Base-by-base conservation (phyloP, 768 basidiomycete species). In the Leccinum imitatum region DNA sequence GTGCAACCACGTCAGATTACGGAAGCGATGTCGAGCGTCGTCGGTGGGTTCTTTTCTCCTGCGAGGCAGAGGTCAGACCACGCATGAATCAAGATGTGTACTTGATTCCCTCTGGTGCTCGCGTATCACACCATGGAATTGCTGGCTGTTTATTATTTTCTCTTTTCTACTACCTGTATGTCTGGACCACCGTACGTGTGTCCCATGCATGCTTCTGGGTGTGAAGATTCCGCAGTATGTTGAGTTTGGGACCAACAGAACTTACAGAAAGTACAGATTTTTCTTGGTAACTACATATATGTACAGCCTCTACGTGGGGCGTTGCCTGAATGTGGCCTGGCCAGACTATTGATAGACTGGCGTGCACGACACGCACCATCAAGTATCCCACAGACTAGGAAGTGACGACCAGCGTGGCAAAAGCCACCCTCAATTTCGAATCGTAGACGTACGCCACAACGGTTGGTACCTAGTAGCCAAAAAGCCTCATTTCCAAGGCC, bases 11-110 rank as follows among this genome's bases (percentile, higher is more conserved):
- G 88, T 46, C 90, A 89, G 71, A 84, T 93, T 27, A 86, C 87
- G 9, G 90, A 92, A 54, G 80, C 92, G 4, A 86, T 93, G 27
- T 84, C 89, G 8, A 90, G 85, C 63, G 92, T 92, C 14, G 87
- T 93, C 6, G 91, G 91, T 14, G 91, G 91, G 0, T 74, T 93
- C 31, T 79, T 89, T 59, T 81, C 90, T 48, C 79, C 79, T 25
- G 54, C 69, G 3, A 70, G 73, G 55, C 67, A 67, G 51, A 63
- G 70, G 51, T 57, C 65, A 17, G 73, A 71, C 61, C 70, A 68
- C 17, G 27, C 66, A 10, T 21, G 0, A 0, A 10, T 31, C 30
- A 31, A 10, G 10, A 31, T 31, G 30, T 3, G 31, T 31, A 4
- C 10, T 31, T 11, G 31, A 33, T 33, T 33, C 31, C 31, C 31